Evolutionary conservation across 1,284 basidiomycete genomes (phyloP).

Genomic region (Marasmius tenuissimus): DNA sequence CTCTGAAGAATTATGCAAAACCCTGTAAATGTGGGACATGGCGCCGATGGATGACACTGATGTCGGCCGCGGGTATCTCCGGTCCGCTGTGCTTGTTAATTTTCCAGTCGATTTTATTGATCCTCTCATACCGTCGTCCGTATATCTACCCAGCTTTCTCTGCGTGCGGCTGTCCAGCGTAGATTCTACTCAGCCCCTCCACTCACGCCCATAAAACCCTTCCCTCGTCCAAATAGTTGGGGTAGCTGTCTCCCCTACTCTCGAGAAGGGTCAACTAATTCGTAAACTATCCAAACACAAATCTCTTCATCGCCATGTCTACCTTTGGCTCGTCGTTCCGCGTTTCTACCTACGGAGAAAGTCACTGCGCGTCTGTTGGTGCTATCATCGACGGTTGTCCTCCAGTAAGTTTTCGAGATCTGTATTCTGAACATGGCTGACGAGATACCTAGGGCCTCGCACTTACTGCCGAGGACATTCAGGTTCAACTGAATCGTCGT

Average conservation of each 20-base stretch:
- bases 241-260: background rate
- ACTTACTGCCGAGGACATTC: slow-evolving; percentile 83
- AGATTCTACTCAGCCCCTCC: background rate
- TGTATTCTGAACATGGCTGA: background rate
- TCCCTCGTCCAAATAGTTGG: background rate
- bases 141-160: background rate
- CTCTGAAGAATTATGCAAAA: too few relatives aligned
- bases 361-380: slow-evolving; percentile 95
- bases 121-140: background rate
- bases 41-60: background rate
- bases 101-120: background rate
- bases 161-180: background rate
- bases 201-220: background rate
- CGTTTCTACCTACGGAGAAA: slow-evolving; percentile 98
- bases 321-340: slow-evolving; percentile 90
- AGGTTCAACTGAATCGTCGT: slow-evolving; percentile 88
- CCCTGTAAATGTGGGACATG: too few relatives aligned
- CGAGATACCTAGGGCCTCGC: slow-evolving; percentile 67
- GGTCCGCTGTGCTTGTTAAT: background rate
- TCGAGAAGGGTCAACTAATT: background rate
- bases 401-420: slow-evolving; percentile 59
- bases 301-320: slow-evolving; percentile 63
- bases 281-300: background rate
- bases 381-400: slow-evolving; percentile 98
- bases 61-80: background rate